Percentiles rank a stretch among this genome's conserved stretches.
Evolutionary conservation across 2,329 filamentous ascomycete species (phyloP).

Genomic region (Hymenoscyphus occultus): DNA sequence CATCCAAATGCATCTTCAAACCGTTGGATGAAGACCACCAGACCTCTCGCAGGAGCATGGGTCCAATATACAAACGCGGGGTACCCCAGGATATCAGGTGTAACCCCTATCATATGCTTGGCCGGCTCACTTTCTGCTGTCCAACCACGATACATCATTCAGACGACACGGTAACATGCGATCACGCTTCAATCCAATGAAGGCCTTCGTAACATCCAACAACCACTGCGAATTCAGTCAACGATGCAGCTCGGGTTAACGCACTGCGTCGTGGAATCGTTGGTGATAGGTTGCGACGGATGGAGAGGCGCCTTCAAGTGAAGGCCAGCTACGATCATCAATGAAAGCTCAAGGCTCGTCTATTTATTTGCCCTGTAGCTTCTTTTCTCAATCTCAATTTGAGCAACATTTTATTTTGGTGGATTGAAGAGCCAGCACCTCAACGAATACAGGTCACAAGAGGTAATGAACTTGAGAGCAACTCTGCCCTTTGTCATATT

Average conservation of each 20-base stretch:
- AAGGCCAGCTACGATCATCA: background rate
- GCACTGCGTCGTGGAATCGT: background rate
- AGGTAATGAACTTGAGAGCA: background rate
- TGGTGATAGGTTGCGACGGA: background rate
- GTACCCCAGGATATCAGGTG: slow-evolving; percentile 5
- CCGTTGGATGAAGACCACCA: background rate
- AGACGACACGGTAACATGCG: slow-evolving; percentile 1
- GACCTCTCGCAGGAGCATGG: background rate
- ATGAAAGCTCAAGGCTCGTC: background rate
- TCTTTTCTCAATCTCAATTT: background rate
- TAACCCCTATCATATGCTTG: background rate
- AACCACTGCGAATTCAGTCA: background rate
- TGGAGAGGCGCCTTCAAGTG: background rate
- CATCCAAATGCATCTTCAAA: background rate
- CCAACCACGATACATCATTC: background rate
- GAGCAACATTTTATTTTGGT: background rate
- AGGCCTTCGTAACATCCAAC: background rate
- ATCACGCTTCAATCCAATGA: background rate
- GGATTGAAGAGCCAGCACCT: background rate
- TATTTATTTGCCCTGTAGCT: background rate
- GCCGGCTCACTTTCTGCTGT: background rate
- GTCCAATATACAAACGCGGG: background rate
- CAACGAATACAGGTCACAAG: background rate
- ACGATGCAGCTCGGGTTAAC: background rate
- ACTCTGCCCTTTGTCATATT: background rate